Evolutionary conservation across 257 asterid species (phyloP).

Genomic region (Cordia subcordata): DNA sequence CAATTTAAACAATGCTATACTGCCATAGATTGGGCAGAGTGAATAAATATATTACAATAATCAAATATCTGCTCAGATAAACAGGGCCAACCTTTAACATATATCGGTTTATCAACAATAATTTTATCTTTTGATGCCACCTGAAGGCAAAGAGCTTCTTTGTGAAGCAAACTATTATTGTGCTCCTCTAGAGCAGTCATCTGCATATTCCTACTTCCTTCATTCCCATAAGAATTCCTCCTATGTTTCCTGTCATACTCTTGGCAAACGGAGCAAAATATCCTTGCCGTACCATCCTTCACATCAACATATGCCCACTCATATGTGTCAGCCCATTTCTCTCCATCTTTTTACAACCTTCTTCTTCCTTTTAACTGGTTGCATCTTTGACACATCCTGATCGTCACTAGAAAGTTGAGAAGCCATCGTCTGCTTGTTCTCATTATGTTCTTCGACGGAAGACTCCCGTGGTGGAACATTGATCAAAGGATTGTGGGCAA

Average conservation of each 20-base stretch:
- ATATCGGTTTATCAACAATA: slow-evolving; percentile 75
- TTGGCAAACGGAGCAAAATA: slow-evolving; percentile 94
- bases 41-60: too few relatives aligned
- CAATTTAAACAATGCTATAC: too few relatives aligned
- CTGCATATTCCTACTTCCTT: slow-evolving; percentile 99
- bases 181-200: slow-evolving; percentile 99
- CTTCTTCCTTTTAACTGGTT: slow-evolving; percentile 82
- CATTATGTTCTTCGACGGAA: slow-evolving; percentile 68
- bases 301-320: slow-evolving; percentile 98
- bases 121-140: slow-evolving; percentile 93
- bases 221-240: slow-evolving; percentile 96
- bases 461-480: slow-evolving; percentile 71
- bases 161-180: slow-evolving; percentile 95
- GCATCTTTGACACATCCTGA: slow-evolving; percentile 56
- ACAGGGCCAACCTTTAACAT: slow-evolving; percentile 77
- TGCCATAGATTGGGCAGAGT: too few relatives aligned
- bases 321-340: slow-evolving; percentile 99
- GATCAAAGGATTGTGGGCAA: slow-evolving; percentile 60
- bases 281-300: slow-evolving; percentile 92
- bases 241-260: slow-evolving; percentile 98
- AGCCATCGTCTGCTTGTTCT: slow-evolving; percentile 57
- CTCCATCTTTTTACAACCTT: slow-evolving; percentile 99
- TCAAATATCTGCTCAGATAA: background rate
- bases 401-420: slow-evolving; percentile 25
- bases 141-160: slow-evolving; percentile 96